Evolutionary conservation across 1,284 basidiomycete genomes (phyloP).

Genomic region (Mycosarcoma maydis): DNA sequence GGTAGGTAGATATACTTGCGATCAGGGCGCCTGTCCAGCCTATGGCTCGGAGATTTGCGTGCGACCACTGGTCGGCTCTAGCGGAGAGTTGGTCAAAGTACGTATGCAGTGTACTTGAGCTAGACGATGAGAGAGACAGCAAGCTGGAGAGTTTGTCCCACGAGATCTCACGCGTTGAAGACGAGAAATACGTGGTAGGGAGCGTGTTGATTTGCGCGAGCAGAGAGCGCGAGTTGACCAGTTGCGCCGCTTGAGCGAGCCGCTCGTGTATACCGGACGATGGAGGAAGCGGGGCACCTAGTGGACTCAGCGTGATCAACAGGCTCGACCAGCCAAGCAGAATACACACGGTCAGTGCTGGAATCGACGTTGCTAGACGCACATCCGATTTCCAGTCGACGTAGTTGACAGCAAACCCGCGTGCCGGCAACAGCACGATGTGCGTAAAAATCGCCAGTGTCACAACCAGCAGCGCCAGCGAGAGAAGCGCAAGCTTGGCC

Average conservation of each 20-base stretch:
- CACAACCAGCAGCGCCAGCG: conserved; percentile 8
- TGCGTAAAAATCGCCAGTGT: conserved; percentile 38
- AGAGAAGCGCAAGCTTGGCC: conserved; percentile 16
- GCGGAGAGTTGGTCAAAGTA: conserved; percentile 8
- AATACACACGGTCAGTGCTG: conserved; percentile 35
- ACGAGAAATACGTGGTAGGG: background rate
- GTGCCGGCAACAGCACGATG: conserved; percentile 32
- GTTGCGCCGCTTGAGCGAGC: conserved; percentile 16
- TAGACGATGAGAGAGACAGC: too few species aligned
- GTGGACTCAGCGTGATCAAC: conserved; percentile 30
- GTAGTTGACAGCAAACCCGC: conserved; percentile 32
- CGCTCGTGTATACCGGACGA: conserved; percentile 1
- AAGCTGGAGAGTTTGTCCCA: conserved; percentile 2
- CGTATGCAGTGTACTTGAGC: background rate
- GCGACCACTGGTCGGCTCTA: conserved; percentile 27
- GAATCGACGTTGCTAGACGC: conserved; percentile 19
- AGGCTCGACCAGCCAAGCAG: conserved; percentile 35
- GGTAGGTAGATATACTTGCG: conserved; percentile 25
- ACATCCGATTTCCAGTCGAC: conserved; percentile 30
- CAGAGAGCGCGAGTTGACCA: conserved; percentile 2
- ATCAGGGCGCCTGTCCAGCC: conserved; percentile 40
- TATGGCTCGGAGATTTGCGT: conserved; percentile 19
- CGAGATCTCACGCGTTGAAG: too few species aligned
- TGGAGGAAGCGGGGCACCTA: conserved; percentile 40
- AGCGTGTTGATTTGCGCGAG: conserved; percentile 7